Evolutionary conservation across 805 yeast species (phyloP).

Genomic region (Alloascoidea hylecoeti): DNA sequence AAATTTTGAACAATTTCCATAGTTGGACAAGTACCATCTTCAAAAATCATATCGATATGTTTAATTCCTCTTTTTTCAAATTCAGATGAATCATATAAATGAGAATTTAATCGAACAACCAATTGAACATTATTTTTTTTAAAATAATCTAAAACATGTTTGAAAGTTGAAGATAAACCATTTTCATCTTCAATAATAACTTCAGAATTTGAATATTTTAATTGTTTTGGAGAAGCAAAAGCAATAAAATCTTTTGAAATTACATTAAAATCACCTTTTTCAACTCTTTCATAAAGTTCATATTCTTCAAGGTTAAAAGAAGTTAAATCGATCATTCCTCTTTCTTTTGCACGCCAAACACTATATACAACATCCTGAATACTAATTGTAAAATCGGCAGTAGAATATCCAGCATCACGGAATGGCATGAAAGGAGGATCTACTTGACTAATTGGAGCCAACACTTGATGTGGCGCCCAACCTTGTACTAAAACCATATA

Average conservation of each 20-base stretch:
- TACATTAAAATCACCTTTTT: slow-evolving; percentile 91
- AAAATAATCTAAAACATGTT: slow-evolving; percentile 70
- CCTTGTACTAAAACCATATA: slow-evolving; percentile 91
- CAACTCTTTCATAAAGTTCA: slow-evolving; percentile 89
- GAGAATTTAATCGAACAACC: slow-evolving; percentile 88
- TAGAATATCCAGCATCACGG: slow-evolving; percentile 94
- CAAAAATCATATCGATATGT: slow-evolving; percentile 92
- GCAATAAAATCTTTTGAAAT: slow-evolving; percentile 91
- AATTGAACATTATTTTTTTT: slow-evolving; percentile 60
- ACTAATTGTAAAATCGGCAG: slow-evolving; percentile 85
- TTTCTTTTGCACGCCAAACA: slow-evolving; percentile 93
- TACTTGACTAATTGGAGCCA: slow-evolving; percentile 86
- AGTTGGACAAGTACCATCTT: slow-evolving; percentile 96
- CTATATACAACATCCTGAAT: slow-evolving; percentile 95
- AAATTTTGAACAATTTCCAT: slow-evolving; percentile 89
- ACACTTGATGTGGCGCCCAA: slow-evolving; percentile 97
- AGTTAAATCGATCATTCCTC: slow-evolving; percentile 77
- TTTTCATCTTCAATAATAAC: slow-evolving; percentile 11
- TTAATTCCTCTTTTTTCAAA: slow-evolving; percentile 74
- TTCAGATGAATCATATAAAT: slow-evolving; percentile 72
- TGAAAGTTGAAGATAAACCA: slow-evolving; percentile 26
- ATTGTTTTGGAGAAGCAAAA: slow-evolving; percentile 78
- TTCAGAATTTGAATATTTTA: slow-evolving; percentile 34
- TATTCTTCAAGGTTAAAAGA: slow-evolving; percentile 84
- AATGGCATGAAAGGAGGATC: slow-evolving; percentile 92